phyloP scores from a whole-genome alignment of 2,329 filamentous ascomycete species.

The Colletotrichum lentis region DNA sequence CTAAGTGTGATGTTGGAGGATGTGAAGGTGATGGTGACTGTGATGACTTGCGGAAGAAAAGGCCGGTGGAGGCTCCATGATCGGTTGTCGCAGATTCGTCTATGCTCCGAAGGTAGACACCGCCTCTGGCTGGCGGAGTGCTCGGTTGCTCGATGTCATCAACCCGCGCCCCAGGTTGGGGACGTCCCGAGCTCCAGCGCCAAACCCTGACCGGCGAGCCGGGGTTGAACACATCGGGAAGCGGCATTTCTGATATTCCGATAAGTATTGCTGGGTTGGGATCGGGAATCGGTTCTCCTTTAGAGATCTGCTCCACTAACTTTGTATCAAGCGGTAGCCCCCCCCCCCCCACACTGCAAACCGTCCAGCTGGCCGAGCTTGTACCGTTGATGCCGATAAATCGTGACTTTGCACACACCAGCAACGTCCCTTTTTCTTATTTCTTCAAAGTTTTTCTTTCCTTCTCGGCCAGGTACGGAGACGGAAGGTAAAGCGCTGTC shows the following conservation, averaged over 20 bases:
- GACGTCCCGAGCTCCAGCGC: slow-evolving; percentile 37
- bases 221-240: slow-evolving; percentile 22
- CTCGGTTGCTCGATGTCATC: slow-evolving; percentile 38
- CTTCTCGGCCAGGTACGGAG: background rate
- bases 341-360: too few species aligned
- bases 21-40: slow-evolving; percentile 1
- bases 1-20: slow-evolving; percentile 11
- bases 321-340: too few species aligned
- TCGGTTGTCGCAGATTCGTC: slow-evolving; percentile 36
- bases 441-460: background rate
- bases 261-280: too few species aligned
- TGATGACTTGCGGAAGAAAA: slow-evolving; percentile 29
- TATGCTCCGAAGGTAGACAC: slow-evolving; percentile 35
- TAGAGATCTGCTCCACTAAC: too few species aligned
- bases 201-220: slow-evolving; percentile 29
- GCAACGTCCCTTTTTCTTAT: background rate
- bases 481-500: slow-evolving; percentile 13
- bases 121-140: slow-evolving; percentile 35
- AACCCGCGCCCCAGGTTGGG: slow-evolving; percentile 25
- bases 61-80: slow-evolving; percentile 35
- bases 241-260: slow-evolving; percentile 32
- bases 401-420: slow-evolving; percentile 17
- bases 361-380: too few species aligned
- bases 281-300: too few species aligned
- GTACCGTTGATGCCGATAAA: slow-evolving; percentile 30